Conservation (phyloP, 2,329 filamentous ascomycete genomes). For the Mariannaea sp. region DNA sequence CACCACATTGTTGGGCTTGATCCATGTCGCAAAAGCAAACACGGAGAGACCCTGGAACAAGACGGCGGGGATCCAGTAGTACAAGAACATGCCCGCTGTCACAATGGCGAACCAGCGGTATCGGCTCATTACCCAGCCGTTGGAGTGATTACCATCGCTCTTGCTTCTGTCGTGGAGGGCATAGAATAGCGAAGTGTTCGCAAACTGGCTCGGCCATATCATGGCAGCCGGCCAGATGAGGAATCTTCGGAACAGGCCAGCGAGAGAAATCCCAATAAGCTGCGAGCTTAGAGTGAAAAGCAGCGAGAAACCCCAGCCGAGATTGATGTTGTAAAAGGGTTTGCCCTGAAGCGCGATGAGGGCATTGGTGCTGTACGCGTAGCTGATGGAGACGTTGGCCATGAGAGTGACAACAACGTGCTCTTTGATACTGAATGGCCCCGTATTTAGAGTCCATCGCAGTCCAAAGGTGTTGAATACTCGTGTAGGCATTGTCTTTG, state of each 20-base stretch:
- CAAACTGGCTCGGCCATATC: constrained; percentile 62
- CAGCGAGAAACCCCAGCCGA: constrained; percentile 61
- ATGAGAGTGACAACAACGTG: constrained; percentile 59
- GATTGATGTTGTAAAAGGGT: constrained; percentile 51
- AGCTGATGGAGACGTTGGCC: constrained; percentile 57
- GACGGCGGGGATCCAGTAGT: constrained; percentile 60
- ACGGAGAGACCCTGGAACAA: constrained; percentile 55
- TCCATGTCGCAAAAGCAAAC: constrained; percentile 62
- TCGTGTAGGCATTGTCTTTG: constrained; percentile 47
- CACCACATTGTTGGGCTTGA: constrained; percentile 57
- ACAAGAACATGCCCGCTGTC: constrained; percentile 49
- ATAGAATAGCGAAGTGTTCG: constrained; percentile 53
- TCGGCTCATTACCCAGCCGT: constrained; percentile 52
- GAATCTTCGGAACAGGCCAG: constrained; percentile 60
- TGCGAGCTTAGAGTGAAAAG: constrained; percentile 63
- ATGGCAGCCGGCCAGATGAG: constrained; percentile 64
- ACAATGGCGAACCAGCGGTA: constrained; percentile 54
- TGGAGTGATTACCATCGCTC: constrained; percentile 45
- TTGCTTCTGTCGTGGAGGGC: constrained; percentile 49
- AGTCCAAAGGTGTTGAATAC: constrained; percentile 49
- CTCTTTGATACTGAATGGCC: constrained; percentile 58
- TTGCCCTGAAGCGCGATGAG: constrained; percentile 50
- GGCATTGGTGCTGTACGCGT: constrained; percentile 49
- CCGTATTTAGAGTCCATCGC: constrained; percentile 52
- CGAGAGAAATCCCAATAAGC: constrained; percentile 64